Evolutionary conservation across 148 eudicot species (phyloP), one percentile per base, ranked within the genome.

Genomic region (Euryodendron excelsum): DNA sequence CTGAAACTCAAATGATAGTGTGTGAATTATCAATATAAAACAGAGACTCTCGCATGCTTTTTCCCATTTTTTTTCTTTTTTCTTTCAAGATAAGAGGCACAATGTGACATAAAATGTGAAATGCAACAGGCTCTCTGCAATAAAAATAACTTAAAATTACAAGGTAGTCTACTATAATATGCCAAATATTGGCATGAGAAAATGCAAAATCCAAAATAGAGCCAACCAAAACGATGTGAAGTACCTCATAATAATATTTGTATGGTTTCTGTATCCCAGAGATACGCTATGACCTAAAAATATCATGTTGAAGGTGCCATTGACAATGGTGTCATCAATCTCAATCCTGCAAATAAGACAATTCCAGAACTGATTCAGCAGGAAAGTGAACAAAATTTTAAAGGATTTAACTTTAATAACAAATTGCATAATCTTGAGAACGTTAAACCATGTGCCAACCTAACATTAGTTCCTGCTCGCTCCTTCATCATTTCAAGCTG

Each of bases 271-370:
- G 80, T 96, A 96, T 36, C 89, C 80, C 77, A 96, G 75, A 80
- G 98, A 91, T 79, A 93, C 79, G 82, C 94, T 93, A 68, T 84
- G 90, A 69, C 98, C 93, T 85, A 96, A 76, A 86, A 96, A 96
- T 78, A 88, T 82, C 99, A 96, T 96, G 88, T 90, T 96, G 85
- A 96, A 96, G 55, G 98, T 87, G 75, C 99, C 99, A 83, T 93
- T 92, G 39, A 96, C 92, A 75, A 65, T 79, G 59, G 84, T 89
- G 65, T 93, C 98, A 81, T 96, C 99, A 62, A 96, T 88, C 85
- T 93, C 95, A 85, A 96, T 86, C 90, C 99, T 96, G 98, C 81
- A 90, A 84, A 83, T 15, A 61, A 48, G 17, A 75, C 20, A 78
- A 48, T 55, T 39, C 23, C n/a, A n/a, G n/a, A n/a, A n/a, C n/a